Base-by-base conservation (phyloP, 805 yeast species). In the Blastobotrys peoriensis region DNA sequence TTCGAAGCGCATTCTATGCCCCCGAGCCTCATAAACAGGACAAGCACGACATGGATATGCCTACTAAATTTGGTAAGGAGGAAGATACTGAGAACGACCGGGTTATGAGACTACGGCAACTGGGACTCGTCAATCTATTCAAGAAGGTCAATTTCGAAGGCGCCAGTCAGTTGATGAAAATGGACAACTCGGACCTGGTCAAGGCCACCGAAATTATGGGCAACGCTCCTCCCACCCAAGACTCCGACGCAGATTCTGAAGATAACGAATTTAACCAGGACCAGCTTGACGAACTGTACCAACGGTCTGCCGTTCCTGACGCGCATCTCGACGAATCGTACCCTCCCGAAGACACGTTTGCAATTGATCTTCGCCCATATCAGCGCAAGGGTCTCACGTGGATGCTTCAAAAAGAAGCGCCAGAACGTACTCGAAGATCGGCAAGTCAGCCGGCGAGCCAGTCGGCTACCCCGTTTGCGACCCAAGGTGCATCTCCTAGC, bases 381-480 rank as follows among this genome's bases (percentile, higher is more conserved):
- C 98, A 91, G 62, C 80, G 76, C 49, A 86, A 82, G 55, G 96
- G 95, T 0, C 64, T 87, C 23, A 78, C 89, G 1, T 88, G 96
- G 96, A 82, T 88, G 91, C 64, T 87, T n/a, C 73, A 79, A 25
- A 69, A 91, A 45, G 96, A 88, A 58, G 71, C 75, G 33, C 88
- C 82, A 50, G 73, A 63, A n/a, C 52, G 45, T 5, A 16, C 9
- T 17, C 53, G 15, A 50, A 56, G 9, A 46, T 64, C 2, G 49
- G 53, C 3, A 47, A 44, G 2, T 51, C 48, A 3, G 64, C 52
- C 40, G 52, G 70, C 41, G 55, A 65, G 8, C 30, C 10, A 8
- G 10, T 8, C 8, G 8, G 13, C 30, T 25, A 8, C 30, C 13
- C 30, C 30, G 10, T n/a, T n/a, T n/a, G n/a, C n/a, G n/a, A 25